Evolutionary conservation across 331 rosid genomes (phyloP).

Genomic region (Saraca asoca): DNA sequence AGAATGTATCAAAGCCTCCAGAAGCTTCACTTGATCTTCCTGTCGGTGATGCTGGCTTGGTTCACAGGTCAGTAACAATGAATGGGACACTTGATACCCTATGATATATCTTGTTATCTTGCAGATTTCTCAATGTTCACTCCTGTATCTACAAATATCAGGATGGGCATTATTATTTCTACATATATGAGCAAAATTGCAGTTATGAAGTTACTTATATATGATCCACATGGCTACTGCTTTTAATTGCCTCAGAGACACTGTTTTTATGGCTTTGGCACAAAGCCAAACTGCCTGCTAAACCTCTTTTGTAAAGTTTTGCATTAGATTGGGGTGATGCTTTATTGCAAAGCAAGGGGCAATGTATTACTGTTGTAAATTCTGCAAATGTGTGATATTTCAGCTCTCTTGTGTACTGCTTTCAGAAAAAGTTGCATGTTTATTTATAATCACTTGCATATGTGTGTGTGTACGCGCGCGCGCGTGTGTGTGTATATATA

Average conservation of each 20-base stretch:
- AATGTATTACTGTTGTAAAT: neutral
- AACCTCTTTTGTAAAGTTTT: too few relatives aligned
- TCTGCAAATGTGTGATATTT: neutral
- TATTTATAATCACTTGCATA: too few relatives aligned
- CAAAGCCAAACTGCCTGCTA: neutral
- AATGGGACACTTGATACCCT: neutral
- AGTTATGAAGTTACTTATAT: neutral
- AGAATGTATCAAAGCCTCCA: slow-evolving; percentile 52
- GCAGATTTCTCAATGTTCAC: slow-evolving; percentile 4
- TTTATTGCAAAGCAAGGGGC: too few relatives aligned
- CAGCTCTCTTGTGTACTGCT: neutral
- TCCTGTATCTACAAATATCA: slow-evolving; percentile 18
- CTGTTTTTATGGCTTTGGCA: neutral
- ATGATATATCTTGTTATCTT: slow-evolving; percentile 14
- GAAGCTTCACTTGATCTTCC: slow-evolving; percentile 66
- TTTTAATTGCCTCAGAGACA: neutral
- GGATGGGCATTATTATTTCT: slow-evolving; percentile 9
- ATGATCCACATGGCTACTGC: neutral
- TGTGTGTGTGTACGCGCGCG: too few relatives aligned
- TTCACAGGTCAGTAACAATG: slow-evolving; percentile 60
- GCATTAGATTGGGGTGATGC: too few relatives aligned
- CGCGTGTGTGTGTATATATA: too few relatives aligned
- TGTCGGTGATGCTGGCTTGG: slow-evolving; percentile 69
- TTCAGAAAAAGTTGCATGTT: too few relatives aligned
- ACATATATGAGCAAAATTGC: neutral